These are phyloP conservation scores for Nitzschia palea DNA, from an alignment of 108 stramenopile species.

Conservation along the genomic window DNA sequence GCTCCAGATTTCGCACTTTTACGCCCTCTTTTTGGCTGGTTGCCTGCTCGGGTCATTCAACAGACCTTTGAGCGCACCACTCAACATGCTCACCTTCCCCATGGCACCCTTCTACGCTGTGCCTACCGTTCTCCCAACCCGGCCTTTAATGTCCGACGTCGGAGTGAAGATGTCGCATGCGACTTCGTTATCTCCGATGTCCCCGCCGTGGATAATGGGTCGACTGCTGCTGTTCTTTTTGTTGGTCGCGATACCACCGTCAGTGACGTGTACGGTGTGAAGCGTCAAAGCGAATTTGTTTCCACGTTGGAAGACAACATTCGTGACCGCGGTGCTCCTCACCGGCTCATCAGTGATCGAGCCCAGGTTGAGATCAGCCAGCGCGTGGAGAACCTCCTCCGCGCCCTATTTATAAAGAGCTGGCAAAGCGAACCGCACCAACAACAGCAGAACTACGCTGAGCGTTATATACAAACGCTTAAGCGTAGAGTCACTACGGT, in stretches of 20 bases:
- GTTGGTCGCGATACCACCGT: neutral
- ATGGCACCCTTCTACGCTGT: neutral
- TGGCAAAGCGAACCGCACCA: slow-evolving; percentile 33
- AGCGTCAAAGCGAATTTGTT: slow-evolving; percentile 8
- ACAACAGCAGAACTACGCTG: slow-evolving; percentile 39
- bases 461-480: slow-evolving; percentile 17
- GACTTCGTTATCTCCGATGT: slow-evolving; percentile 22
- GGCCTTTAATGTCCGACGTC: slow-evolving; percentile 12
- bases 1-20: no score
- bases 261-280: neutral
- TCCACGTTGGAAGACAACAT: slow-evolving; percentile 31
- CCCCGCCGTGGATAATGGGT: slow-evolving; percentile 4
- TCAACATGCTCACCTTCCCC: slow-evolving; percentile 2
- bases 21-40: no score
- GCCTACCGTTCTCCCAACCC: slow-evolving; percentile 8
- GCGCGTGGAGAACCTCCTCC: slow-evolving; percentile 6
- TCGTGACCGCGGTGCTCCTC: slow-evolving; percentile 18
- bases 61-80: slow-evolving; percentile 20
- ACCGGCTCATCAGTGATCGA: slow-evolving; percentile 1
- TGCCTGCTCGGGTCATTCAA: neutral
- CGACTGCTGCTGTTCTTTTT: neutral
- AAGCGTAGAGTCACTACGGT: slow-evolving; percentile 9
- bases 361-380: slow-evolving; percentile 9
- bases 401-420: neutral
- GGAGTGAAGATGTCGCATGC: slow-evolving; percentile 3